Percentiles rank a stretch among this genome's conserved stretches.
Evolutionary conservation across 2,329 filamentous ascomycete genomes (phyloP).

Genomic region (Sporothrix mexicana): DNA sequence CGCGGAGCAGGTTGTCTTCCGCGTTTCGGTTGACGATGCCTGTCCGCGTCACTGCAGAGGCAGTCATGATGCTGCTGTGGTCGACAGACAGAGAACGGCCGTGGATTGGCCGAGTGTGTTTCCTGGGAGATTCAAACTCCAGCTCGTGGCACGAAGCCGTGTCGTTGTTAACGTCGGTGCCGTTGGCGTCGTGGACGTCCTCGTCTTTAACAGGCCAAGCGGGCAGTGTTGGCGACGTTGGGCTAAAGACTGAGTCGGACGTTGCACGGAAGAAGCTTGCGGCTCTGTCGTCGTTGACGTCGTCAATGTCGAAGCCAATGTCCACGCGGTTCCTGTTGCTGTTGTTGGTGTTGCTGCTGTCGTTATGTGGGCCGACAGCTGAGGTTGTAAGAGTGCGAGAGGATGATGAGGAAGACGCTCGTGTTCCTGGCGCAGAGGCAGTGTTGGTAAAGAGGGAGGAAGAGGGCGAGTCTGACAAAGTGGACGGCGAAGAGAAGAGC

Average conservation of each 20-base stretch:
- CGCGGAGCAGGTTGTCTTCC: slow-evolving; percentile 15
- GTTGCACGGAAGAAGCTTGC: neutral
- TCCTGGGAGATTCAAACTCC: neutral
- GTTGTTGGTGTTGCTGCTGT: neutral
- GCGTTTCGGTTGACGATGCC: neutral
- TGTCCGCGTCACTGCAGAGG: neutral
- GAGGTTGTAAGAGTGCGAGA: slow-evolving; percentile 4
- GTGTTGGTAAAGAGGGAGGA: neutral
- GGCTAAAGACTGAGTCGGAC: neutral
- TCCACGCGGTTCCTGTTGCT: too few relatives aligned
- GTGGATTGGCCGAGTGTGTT: neutral
- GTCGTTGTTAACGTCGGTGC: neutral
- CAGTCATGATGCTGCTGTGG: slow-evolving; percentile 6
- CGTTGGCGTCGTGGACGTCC: neutral
- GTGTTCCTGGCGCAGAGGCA: slow-evolving; percentile 1
- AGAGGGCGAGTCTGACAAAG: slow-evolving; percentile 18
- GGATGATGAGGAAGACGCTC: slow-evolving; percentile 2
- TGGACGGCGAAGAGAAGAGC: neutral
- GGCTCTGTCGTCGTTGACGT: neutral
- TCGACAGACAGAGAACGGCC: slow-evolving; percentile 8
- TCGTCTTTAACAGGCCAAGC: neutral
- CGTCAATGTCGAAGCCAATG: too few relatives aligned
- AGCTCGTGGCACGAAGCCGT: neutral
- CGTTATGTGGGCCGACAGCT: neutral
- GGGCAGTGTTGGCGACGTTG: neutral